These are phyloP conservation scores for Coprinopsis sp. DNA, from an alignment of 768 basidiomycete species.

Conservation along the genomic window DNA sequence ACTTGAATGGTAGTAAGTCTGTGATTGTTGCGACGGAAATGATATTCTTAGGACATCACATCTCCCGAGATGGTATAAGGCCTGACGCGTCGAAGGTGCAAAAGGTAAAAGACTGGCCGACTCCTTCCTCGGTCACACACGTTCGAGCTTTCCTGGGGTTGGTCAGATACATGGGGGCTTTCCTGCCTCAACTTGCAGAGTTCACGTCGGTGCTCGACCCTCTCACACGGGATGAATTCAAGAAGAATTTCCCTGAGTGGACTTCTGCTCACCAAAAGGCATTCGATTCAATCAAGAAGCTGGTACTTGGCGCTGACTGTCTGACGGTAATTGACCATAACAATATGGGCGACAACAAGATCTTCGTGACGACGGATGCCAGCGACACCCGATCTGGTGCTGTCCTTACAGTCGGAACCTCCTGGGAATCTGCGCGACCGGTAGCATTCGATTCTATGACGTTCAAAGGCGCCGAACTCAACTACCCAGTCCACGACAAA, in stretches of 20 bases:
- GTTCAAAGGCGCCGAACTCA: slow-evolving; percentile 21
- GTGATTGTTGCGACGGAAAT: slow-evolving; percentile 19
- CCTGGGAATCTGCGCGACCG: slow-evolving; percentile 30
- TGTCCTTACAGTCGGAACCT: slow-evolving; percentile 24
- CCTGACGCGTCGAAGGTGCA: slow-evolving; percentile 17
- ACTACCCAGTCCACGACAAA: slow-evolving; percentile 36
- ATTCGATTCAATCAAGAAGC: slow-evolving; percentile 11
- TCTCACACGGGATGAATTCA: not conserved
- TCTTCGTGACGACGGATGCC: slow-evolving; percentile 31
- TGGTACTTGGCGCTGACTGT: slow-evolving; percentile 12
- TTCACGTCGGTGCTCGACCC: slow-evolving; percentile 1
- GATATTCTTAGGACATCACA: slow-evolving; percentile 30
- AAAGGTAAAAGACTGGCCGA: slow-evolving; percentile 24
- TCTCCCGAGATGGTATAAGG: slow-evolving; percentile 28
- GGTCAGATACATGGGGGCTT: slow-evolving; percentile 8
- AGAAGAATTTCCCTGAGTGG: slow-evolving; percentile 6
- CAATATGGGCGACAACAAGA: slow-evolving; percentile 19
- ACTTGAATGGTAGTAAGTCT: slow-evolving; percentile 14
- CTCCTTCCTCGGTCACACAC: not conserved
- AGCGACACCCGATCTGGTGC: slow-evolving; percentile 24
- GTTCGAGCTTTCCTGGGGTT: slow-evolving; percentile 12
- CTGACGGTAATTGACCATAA: slow-evolving; percentile 10
- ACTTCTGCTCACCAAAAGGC: slow-evolving; percentile 17
- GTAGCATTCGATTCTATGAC: slow-evolving; percentile 27
- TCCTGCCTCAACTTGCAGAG: slow-evolving; percentile 9